Base-by-base conservation (phyloP, 176 grass and related monocot species). In the Alopecurus myosuroides region DNA sequence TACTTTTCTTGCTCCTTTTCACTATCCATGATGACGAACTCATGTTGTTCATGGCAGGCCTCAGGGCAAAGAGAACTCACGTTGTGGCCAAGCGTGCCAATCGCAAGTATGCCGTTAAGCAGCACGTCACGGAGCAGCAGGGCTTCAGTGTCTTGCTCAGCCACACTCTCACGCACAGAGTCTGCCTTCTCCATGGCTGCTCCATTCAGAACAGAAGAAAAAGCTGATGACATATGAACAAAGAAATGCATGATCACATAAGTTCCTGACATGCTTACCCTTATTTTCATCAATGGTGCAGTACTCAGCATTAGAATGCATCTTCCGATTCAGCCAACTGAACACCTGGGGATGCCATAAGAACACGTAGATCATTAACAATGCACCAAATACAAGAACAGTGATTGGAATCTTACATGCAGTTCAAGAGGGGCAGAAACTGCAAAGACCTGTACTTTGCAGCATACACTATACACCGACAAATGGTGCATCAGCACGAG, bases 121-220 rank as follows among this genome's bases (percentile, higher is more conserved):
- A 98, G 89, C 64, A 98, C 88, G 73, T 98, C 91, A 67, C 89
- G 85, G 13, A 98, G 85, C n/a, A 98, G 91, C 71, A 98, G 80
- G 33, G 96, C 87, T 87, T 98, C 92, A 74, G 94, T 97, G 56
- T 92, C 96, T 70, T 85, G 84, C 77, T 98, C 96, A 39, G 55
- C 69, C 22, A 67, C 67, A 70, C 87, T 90, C 69, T 64, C 62
- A 58, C 13, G 74, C 30, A 77, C 28, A 26, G 74, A 77, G 49
- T 95, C 85, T 37, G 86, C 85, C 58, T 86, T 93, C 20, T 83
- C 88, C 75, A 77, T 88, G 62, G 70, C 79, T 88, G 61, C 52
- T 75, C 26, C 74, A 86, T 33, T 70, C 46, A 49, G 18, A 49
- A 49, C 46, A 49, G 46, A 35, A 30, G 58, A 77, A 55, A 58